Conservation (phyloP, 2,329 filamentous ascomycete species). For the Aspergillus sp. region DNA sequence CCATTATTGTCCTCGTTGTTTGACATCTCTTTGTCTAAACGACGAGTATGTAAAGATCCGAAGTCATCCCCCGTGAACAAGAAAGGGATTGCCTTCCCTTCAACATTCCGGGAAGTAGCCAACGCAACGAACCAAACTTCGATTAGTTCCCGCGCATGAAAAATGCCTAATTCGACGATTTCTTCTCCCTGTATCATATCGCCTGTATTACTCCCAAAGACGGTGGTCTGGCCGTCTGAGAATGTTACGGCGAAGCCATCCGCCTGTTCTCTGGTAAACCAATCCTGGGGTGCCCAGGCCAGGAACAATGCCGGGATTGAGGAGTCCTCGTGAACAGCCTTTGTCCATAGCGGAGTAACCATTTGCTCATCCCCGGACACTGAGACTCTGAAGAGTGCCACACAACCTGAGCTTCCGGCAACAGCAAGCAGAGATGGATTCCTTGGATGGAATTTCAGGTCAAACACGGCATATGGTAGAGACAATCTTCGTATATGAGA, state of each 20-base stretch:
- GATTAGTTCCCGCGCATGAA: conserved; percentile 24
- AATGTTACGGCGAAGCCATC: conserved; percentile 61
- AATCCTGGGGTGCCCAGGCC: conserved; percentile 56
- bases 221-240: conserved; percentile 55
- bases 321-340: conserved; percentile 44
- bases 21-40: conserved; percentile 17
- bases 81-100: conserved; percentile 11
- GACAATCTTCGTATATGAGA: conserved; percentile 50
- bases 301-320: conserved; percentile 62
- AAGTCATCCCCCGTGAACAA: conserved; percentile 37
- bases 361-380: conserved; percentile 6
- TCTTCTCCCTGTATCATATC: conserved; percentile 7
- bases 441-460: conserved; percentile 68
- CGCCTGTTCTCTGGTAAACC: conserved; percentile 15
- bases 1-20: conserved; percentile 3
- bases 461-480: conserved; percentile 68
- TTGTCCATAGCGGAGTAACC: conserved; percentile 34
- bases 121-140: conserved; percentile 36
- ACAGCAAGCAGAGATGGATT: conserved; percentile 56
- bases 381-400: conserved; percentile 30
- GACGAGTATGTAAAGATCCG: conserved; percentile 25
- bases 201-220: conserved; percentile 41
- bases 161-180: conserved; percentile 18
- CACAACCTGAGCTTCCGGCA: conserved; percentile 62
- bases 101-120: conserved; percentile 9